Conservation (phyloP, 2,329 filamentous ascomycete genomes). For the Harringtonia aguacate region DNA sequence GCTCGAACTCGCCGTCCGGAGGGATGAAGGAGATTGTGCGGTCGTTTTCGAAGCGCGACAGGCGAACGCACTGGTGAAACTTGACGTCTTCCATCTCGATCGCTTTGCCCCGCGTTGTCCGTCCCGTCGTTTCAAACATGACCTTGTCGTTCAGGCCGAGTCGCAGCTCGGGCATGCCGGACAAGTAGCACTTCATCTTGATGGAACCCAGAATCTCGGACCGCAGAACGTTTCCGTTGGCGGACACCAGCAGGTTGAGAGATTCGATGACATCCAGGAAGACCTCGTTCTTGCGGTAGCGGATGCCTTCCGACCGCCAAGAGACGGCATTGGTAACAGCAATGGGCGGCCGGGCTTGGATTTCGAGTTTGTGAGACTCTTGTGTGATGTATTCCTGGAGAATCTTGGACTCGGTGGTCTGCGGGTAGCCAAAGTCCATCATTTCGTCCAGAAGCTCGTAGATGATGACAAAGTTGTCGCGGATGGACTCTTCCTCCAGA, state of each 20-base stretch:
- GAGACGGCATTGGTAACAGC: constrained; percentile 97
- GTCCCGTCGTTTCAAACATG: constrained; percentile 97
- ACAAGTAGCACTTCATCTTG: constrained; percentile 99
- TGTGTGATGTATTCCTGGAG: constrained; percentile 99
- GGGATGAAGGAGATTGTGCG: constrained; percentile 98
- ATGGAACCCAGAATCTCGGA: constrained; percentile 94
- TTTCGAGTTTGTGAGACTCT: constrained; percentile 96
- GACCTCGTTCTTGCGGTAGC: constrained; percentile 98
- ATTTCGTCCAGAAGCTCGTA: constrained; percentile 98
- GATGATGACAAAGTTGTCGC: constrained; percentile 98
- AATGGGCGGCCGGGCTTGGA: constrained; percentile 91
- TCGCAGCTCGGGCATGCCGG: constrained; percentile 93
- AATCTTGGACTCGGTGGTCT: constrained; percentile 97
- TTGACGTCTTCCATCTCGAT: constrained; percentile 99
- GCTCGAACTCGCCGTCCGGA: constrained; percentile 94
- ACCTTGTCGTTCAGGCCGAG: constrained; percentile 96
- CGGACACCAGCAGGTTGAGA: constrained; percentile 87
- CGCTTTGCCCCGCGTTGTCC: constrained; percentile 87
- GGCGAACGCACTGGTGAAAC: constrained; percentile 94
- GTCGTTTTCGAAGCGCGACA: constrained; percentile 96
- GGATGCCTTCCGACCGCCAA: constrained; percentile 95
- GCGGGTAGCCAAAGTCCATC: constrained; percentile 99
- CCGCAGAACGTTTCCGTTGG: constrained; percentile 87
- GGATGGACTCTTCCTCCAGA: constrained; percentile 94
- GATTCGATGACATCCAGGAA: constrained; percentile 97